Conservation (phyloP, 2,329 filamentous ascomycete genomes). For the Emergomyces pasteurianus region DNA sequence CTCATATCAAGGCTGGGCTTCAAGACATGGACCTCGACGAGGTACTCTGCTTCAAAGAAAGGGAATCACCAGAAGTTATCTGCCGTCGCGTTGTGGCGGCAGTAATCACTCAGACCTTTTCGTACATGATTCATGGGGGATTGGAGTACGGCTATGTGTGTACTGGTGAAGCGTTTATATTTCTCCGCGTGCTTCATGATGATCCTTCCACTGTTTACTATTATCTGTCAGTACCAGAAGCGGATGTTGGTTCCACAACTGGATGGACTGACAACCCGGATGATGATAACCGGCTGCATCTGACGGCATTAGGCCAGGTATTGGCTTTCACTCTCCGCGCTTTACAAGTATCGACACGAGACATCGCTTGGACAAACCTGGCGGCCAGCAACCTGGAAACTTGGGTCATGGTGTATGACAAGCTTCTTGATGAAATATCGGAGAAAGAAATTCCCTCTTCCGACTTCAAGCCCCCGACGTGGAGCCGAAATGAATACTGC, state of each 20-base stretch:
- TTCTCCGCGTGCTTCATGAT: slow-evolving; percentile 25
- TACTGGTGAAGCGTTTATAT: slow-evolving; percentile 34
- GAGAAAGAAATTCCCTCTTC: background rate
- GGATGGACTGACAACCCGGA: background rate
- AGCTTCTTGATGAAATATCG: background rate
- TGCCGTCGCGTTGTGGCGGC: slow-evolving; percentile 31
- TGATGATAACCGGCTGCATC: background rate
- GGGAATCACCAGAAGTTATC: background rate
- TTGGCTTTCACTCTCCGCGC: background rate
- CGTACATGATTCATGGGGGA: slow-evolving; percentile 39
- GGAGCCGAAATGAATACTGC: background rate
- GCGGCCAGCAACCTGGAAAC: background rate
- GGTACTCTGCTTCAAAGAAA: slow-evolving; percentile 10
- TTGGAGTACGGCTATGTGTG: slow-evolving; percentile 33
- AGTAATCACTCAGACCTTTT: slow-evolving; percentile 17
- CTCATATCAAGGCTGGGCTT: slow-evolving; percentile 30
- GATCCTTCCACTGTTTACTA: slow-evolving; percentile 19
- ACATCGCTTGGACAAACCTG: background rate
- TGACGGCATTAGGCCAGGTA: background rate
- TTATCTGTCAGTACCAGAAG: slow-evolving; percentile 1
- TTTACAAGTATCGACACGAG: background rate
- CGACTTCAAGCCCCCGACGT: background rate
- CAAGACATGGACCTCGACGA: slow-evolving; percentile 29
- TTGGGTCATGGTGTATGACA: background rate
- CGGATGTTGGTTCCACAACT: background rate